These are phyloP conservation scores for Dactylellina parvicollis DNA, from an alignment of 2,329 filamentous ascomycete genomes.

Conservation along the genomic window DNA sequence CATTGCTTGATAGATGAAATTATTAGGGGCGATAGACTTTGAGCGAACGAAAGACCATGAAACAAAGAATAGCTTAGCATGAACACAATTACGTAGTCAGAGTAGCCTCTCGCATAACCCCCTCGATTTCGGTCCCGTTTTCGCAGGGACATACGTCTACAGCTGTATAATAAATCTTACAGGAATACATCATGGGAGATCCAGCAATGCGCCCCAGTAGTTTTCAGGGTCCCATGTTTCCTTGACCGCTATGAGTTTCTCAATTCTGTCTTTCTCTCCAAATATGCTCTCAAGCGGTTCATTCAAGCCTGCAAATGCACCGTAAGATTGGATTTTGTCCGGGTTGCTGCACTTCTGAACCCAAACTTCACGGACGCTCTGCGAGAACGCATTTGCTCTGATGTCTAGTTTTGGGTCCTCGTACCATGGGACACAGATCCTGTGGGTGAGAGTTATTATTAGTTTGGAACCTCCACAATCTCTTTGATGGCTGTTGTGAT, in stretches of 20 bases:
- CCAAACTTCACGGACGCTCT: conserved; percentile 34
- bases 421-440: conserved; percentile 46
- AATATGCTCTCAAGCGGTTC: conserved; percentile 41
- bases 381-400: conserved; percentile 20
- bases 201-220: conserved; percentile 38
- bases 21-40: too few relatives aligned
- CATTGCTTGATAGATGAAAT: too few relatives aligned
- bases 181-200: conserved; percentile 5
- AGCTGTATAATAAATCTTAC: not conserved
- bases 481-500: not conserved
- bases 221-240: conserved; percentile 57
- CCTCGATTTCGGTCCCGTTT: too few relatives aligned
- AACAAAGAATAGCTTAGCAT: too few relatives aligned
- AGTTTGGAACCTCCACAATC: not conserved
- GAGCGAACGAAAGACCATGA: too few relatives aligned
- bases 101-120: too few relatives aligned
- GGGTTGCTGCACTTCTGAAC: conserved; percentile 28
- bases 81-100: too few relatives aligned
- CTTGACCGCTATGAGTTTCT: conserved; percentile 57
- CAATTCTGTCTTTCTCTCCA: conserved; percentile 45
- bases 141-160: too few relatives aligned
- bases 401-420: conserved; percentile 32
- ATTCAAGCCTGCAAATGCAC: conserved; percentile 36
- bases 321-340: conserved; percentile 22
- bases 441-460: not conserved